These are phyloP conservation scores for Ramaria rubella DNA, from an alignment of 768 basidiomycete species.

Conservation along the genomic window DNA sequence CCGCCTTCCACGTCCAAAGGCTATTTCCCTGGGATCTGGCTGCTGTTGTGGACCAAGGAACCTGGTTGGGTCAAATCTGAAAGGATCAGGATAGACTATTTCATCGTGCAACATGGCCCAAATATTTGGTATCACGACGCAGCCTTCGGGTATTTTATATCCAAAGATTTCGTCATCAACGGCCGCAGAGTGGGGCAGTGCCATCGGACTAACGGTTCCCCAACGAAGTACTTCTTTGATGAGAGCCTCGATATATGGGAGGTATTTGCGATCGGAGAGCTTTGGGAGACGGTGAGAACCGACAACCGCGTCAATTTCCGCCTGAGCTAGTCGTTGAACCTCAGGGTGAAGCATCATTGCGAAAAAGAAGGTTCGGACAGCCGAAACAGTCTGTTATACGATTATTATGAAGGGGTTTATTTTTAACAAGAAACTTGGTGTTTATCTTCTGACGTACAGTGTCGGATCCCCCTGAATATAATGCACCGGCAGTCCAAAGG, in stretches of 20 bases:
- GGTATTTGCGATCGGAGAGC: constrained; percentile 28
- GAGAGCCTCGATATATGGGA: constrained; percentile 52
- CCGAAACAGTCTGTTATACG: constrained; percentile 24
- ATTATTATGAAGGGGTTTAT: not conserved
- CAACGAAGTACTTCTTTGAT: constrained; percentile 37
- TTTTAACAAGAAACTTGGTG: not conserved
- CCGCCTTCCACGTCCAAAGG: constrained; percentile 22
- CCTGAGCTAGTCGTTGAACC: constrained; percentile 29
- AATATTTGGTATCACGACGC: constrained; percentile 14
- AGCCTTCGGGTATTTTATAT: constrained; percentile 10
- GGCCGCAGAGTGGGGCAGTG: constrained; percentile 9
- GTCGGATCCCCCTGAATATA: constrained; percentile 19
- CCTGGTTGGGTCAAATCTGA: constrained; percentile 33
- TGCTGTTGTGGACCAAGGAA: constrained; percentile 25
- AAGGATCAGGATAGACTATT: constrained; percentile 27
- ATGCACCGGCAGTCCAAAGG: constrained; percentile 13
- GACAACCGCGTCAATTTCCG: constrained; percentile 33
- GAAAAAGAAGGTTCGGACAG: constrained; percentile 28
- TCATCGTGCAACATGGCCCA: constrained; percentile 31
- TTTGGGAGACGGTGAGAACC: constrained; percentile 29
- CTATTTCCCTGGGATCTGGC: constrained; percentile 16
- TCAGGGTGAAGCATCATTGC: constrained; percentile 33
- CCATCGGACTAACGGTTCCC: constrained; percentile 20
- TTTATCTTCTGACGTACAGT: constrained; percentile 16
- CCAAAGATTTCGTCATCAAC: constrained; percentile 11